A percentile compares a stretch with the other conserved stretches of the same genome.
phyloP scores from a whole-genome alignment of 768 basidiomycete species.

The Macrolepiota fuliginosa region DNA sequence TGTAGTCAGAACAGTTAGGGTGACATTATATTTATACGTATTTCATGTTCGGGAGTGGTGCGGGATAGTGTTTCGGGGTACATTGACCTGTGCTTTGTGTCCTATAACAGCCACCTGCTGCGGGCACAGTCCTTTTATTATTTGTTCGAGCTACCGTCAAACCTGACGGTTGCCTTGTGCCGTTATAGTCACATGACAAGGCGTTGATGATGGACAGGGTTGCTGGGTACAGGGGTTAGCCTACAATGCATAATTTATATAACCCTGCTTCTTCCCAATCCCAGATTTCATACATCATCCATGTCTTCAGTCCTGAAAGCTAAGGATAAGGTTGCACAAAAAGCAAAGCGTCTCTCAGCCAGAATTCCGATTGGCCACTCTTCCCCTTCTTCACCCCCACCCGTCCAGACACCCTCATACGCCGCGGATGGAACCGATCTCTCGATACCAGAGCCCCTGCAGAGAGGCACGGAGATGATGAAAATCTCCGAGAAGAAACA shows the following conservation, averaged over 20 bases:
- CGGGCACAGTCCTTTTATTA: no score
- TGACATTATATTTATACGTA: no score
- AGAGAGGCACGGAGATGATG: conserved; percentile 66
- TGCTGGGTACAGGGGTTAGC: not conserved
- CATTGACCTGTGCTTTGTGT: no score
- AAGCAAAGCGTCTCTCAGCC: conserved; percentile 6
- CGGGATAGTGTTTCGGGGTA: no score
- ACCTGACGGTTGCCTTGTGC: no score
- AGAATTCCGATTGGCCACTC: not conserved
- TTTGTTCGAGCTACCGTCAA: no score
- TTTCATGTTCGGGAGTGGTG: no score
- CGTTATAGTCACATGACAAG: no score
- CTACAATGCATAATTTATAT: not conserved
- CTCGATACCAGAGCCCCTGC: conserved; percentile 46
- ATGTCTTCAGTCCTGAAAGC: conserved; percentile 5
- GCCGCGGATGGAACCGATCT: conserved; percentile 9
- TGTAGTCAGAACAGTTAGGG: no score
- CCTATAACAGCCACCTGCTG: no score
- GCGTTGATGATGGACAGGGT: no score
- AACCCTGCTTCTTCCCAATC: not conserved
- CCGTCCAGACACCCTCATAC: not conserved
- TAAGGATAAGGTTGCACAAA: not conserved
- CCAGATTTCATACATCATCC: not conserved
- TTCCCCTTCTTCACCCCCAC: not conserved
- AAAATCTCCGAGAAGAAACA: conserved; percentile 78